phyloP scores from a whole-genome alignment of 768 basidiomycete genomes.

The Boletus patriciae region DNA sequence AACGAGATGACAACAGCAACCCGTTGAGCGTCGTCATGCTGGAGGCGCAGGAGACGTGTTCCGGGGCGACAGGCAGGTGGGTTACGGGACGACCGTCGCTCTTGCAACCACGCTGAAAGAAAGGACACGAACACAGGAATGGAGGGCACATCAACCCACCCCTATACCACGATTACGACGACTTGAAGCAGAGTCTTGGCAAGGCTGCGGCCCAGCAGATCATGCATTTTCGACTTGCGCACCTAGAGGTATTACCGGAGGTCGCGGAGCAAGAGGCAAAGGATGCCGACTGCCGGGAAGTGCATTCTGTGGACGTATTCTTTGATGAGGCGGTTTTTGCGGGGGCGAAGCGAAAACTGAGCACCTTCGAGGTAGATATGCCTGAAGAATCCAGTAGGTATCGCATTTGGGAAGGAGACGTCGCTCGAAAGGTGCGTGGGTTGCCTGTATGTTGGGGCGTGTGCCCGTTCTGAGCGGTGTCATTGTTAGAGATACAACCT shows the following conservation, averaged over 20 bases:
- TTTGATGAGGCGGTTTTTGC: conserved; percentile 33
- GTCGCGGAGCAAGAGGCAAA: conserved; percentile 33
- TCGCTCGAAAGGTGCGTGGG: conserved; percentile 36
- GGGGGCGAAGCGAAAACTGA: conserved; percentile 45
- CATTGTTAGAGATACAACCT: conserved; percentile 50
- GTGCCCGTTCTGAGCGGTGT: neutral
- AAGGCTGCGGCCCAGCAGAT: conserved; percentile 39
- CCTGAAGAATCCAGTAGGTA: conserved; percentile 44
- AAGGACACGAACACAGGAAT: conserved; percentile 34
- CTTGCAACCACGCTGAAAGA: neutral
- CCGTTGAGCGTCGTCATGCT: conserved; percentile 48
- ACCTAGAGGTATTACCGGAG: conserved; percentile 32
- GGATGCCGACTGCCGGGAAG: conserved; percentile 32
- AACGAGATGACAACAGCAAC: conserved; percentile 14
- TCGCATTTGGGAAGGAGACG: conserved; percentile 31
- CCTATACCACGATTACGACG: conserved; percentile 45
- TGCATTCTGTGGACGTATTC: conserved; percentile 37
- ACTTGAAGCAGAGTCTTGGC: conserved; percentile 41
- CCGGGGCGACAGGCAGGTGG: conserved; percentile 53
- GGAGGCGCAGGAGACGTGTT: conserved; percentile 60
- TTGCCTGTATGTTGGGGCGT: neutral
- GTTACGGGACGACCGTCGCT: conserved; percentile 11
- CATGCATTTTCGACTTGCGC: conserved; percentile 42
- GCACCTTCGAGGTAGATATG: conserved; percentile 48
- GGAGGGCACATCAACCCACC: conserved; percentile 53